Evolutionary conservation across 768 basidiomycete genomes (phyloP), one percentile per base, ranked within the genome.

Genomic region (Xerocomellus amylosporus): DNA sequence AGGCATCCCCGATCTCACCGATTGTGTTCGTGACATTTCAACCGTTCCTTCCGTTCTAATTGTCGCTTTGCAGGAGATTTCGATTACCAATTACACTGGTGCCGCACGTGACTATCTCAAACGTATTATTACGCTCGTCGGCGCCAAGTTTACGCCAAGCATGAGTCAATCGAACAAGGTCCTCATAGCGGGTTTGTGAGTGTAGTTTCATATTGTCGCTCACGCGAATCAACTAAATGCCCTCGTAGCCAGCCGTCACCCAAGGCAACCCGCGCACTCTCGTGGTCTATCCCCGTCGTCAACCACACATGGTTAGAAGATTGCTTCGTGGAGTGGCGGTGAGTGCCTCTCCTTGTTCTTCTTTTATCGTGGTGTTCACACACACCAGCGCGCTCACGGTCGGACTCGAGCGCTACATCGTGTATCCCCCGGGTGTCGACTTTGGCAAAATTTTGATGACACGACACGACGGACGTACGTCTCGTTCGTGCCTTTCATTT

Each of bases 301-400:
- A 96, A 93, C 61, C 94, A 98, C 61, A 78, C 80, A 0, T 97
- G 93, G 92, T 77, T 97, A 4, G 94, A 97, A 64, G 91, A 94
- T 57, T 95, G 91, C 66, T 89, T 94, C 64, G 71, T 84, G 20
- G 78, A 84, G 48, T 97, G 94, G 93, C 79, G 80, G 44, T 66
- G 39, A 43, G 56, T 33, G 2, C n/a, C 14, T 34, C 6, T 26
- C 10, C 8, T 34, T n/a, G 0, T 9, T 39, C 9, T n/a, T 7
- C 37, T 7, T 8, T 1, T 39, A 14, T 42, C 2, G 8, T 44
- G 19, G 3, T 31, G 10, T 45, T 64, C 22, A 66, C 30, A 17
- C 19, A 5, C 2, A 36, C 19, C 9, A 72, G 71, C 17, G 77
- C 79, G 33, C 74, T 90, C 53, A 85, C 86, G 0, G 78, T 82